A percentile compares a stretch with the other conserved stretches of the same genome.
Evolutionary conservation across 768 basidiomycete genomes (phyloP).

Genomic region (Lentinula edodes): DNA sequence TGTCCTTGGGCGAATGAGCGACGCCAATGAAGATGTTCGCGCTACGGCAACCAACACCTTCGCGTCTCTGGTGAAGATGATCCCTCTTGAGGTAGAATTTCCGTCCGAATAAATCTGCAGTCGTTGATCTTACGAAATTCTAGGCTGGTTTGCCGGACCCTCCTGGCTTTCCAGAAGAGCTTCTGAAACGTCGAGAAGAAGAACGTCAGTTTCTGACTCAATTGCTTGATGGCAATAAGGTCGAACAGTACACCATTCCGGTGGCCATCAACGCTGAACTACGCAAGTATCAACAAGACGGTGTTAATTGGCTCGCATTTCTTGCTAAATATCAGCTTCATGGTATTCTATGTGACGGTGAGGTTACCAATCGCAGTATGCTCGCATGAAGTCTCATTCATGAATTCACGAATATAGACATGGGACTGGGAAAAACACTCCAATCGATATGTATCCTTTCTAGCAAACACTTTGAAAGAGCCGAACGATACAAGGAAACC

Average conservation of each 20-base stretch:
- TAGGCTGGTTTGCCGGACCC: slow-evolving; percentile 98
- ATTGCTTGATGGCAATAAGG: slow-evolving; percentile 91
- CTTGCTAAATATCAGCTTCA: slow-evolving; percentile 96
- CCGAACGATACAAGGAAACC: slow-evolving; percentile 58
- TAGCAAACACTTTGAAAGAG: slow-evolving; percentile 87
- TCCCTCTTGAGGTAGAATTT: slow-evolving; percentile 80
- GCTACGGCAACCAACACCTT: slow-evolving; percentile 96
- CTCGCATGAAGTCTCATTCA: slow-evolving; percentile 1
- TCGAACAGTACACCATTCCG: slow-evolving; percentile 84
- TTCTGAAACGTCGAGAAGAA: slow-evolving; percentile 77
- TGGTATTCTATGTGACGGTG: slow-evolving; percentile 96
- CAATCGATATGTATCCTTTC: slow-evolving; percentile 97
- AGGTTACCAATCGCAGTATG: slow-evolving; percentile 12
- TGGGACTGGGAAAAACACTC: slow-evolving; percentile 97
- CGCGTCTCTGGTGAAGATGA: slow-evolving; percentile 96
- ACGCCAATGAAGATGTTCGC: slow-evolving; percentile 85
- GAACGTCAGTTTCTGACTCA: slow-evolving; percentile 93
- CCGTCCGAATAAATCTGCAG: neutral
- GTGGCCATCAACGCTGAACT: slow-evolving; percentile 88
- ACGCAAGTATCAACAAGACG: slow-evolving; percentile 96
- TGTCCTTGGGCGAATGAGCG: slow-evolving; percentile 95
- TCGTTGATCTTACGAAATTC: neutral
- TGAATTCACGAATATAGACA: slow-evolving; percentile 49
- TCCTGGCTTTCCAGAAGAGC: slow-evolving; percentile 81
- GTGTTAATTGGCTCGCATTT: slow-evolving; percentile 98